Conservation (phyloP, 441 rosid genomes). For the Adansonia gregorii region DNA sequence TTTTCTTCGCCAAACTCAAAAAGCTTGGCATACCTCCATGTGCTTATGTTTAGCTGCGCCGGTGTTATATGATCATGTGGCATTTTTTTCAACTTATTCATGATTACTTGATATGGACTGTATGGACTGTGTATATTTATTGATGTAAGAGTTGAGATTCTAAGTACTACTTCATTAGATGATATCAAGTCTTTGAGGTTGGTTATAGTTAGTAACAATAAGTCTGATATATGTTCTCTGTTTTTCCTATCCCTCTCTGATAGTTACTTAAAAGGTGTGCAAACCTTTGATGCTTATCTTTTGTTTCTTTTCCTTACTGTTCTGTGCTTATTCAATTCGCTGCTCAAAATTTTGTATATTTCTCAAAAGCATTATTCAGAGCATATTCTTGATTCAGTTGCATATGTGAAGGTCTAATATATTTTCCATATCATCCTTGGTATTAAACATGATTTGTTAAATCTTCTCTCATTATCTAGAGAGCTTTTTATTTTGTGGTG, state of each 20-base stretch:
- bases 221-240: not conserved
- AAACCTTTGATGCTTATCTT: not conserved
- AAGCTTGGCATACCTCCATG: too few species aligned
- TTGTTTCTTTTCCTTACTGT: slow-evolving; percentile 5
- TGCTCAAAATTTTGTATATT: not conserved
- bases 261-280: slow-evolving; percentile 8
- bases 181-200: slow-evolving; percentile 4
- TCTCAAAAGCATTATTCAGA: not conserved
- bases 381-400: not conserved
- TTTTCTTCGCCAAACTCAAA: too few species aligned
- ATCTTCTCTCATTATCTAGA: not conserved
- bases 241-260: not conserved
- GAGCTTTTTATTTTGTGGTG: not conserved
- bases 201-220: not conserved
- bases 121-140: not conserved
- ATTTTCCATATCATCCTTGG: not conserved
- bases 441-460: not conserved
- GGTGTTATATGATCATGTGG: not conserved
- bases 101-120: not conserved
- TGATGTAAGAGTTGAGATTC: slow-evolving; percentile 5
- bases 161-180: not conserved
- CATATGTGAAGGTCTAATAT: slow-evolving; percentile 9
- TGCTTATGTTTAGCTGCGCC: not conserved
- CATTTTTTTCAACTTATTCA: too few species aligned
- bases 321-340: not conserved